These are phyloP conservation scores for Aspergillus chevalieri DNA, from an alignment of 2,329 filamentous ascomycete species.

Conservation along the genomic window DNA sequence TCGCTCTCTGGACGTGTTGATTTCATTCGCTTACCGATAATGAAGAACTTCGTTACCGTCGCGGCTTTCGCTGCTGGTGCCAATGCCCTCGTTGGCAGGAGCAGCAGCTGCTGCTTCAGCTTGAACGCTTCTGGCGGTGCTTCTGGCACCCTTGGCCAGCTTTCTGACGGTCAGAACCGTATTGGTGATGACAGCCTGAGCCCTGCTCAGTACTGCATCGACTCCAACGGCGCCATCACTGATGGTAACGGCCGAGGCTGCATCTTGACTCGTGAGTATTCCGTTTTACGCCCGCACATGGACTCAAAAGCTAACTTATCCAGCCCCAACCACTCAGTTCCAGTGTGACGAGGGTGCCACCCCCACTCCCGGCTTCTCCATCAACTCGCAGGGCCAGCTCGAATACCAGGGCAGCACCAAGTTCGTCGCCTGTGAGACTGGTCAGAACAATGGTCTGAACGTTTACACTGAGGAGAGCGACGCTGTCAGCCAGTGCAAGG, in stretches of 20 bases:
- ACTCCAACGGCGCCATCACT: constrained; percentile 47
- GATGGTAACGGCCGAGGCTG: constrained; percentile 56
- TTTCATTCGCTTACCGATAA: constrained; percentile 15
- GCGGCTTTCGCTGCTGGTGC: constrained; percentile 36
- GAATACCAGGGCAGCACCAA: constrained; percentile 45
- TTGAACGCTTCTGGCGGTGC: constrained; percentile 46
- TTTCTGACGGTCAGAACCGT: constrained; percentile 57
- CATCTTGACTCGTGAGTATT: constrained; percentile 53
- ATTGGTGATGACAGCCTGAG: constrained; percentile 45
- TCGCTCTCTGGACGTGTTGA: constrained; percentile 7
- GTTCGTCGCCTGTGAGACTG: constrained; percentile 58
- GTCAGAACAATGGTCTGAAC: constrained; percentile 34
- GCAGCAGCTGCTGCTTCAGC: constrained; percentile 47
- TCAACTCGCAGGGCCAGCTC: constrained; percentile 49
- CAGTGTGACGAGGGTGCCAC: constrained; percentile 54
- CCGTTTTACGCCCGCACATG: background rate
- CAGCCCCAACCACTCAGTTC: constrained; percentile 52
- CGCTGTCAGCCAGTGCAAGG: constrained; percentile 28
- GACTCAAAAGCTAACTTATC: constrained; percentile 6
- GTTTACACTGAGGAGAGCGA: constrained; percentile 34
- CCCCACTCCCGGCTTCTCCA: constrained; percentile 51
- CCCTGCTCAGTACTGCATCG: constrained; percentile 50
- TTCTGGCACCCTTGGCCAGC: constrained; percentile 53
- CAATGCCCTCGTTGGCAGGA: constrained; percentile 37
- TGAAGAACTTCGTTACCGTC: constrained; percentile 35